A percentile compares a stretch with the other conserved stretches of the same genome.
phyloP scores from a whole-genome alignment of 331 rosid genomes.

The Telfairia occidentalis region DNA sequence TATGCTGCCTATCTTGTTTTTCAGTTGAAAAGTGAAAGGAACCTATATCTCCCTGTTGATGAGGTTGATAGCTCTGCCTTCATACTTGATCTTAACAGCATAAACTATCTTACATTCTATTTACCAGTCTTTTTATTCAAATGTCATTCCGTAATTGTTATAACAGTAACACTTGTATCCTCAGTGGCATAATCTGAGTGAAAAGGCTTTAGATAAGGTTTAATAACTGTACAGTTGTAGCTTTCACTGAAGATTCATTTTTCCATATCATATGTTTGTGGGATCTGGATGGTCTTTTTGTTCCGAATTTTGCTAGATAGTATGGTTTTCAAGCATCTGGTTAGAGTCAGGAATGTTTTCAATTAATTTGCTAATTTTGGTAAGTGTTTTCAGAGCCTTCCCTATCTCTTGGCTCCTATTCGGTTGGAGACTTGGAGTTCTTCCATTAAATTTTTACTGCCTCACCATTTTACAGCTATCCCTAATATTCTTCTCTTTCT shows the following conservation, averaged over 20 bases:
- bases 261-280: not conserved
- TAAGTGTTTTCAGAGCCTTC: not conserved
- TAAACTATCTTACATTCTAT: not conserved
- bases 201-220: not conserved
- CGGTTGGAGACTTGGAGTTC: not conserved
- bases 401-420: not conserved
- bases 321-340: not conserved
- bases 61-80: conserved; percentile 21
- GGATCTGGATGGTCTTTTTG: not conserved
- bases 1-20: conserved; percentile 35
- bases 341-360: not conserved
- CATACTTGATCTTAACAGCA: not conserved
- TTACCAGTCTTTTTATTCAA: not conserved
- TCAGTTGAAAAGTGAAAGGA: conserved; percentile 29
- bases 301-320: not conserved
- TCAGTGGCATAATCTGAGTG: not conserved
- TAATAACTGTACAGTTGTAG: not conserved
- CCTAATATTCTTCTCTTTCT: not conserved
- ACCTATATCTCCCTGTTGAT: conserved; percentile 26
- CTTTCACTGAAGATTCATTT: not conserved
- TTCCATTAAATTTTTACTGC: not conserved
- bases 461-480: not conserved
- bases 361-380: not conserved
- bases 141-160: not conserved
- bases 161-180: not conserved